Base-by-base conservation (phyloP, 495 filamentous ascomycete genomes). In the Xylaria bambusicola region DNA sequence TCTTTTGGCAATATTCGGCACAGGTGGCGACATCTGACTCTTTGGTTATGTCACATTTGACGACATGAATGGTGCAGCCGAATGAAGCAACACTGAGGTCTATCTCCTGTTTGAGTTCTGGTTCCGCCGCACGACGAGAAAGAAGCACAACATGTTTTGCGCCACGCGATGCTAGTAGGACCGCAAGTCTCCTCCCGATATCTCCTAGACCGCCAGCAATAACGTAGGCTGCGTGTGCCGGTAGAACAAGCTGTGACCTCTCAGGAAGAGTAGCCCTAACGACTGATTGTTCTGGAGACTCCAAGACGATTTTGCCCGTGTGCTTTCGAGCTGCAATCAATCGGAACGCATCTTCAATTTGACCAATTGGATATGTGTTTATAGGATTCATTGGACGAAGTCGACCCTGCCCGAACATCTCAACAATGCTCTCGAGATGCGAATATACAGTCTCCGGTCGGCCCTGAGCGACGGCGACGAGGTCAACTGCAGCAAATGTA, bases 121-220 rank as follows among this genome's bases (percentile, higher is more conserved):
- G 18, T 21, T 20, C 36, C 13, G 36, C 36, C 7, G 15, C 8
- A 9, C 49, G 31, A 40, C 82, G 71, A 12, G 77, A 80, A 10
- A 84, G 58, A n/a, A 83, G 70, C 2, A 79, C 65, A 10, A 86
- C 47, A 58, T 82, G 64, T 10, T 62, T 63, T 2, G 83, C 84
- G 8, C 82, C 82, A 15, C 72, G 68, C 2, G 68, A 54, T 21
- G 72, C 72, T 61, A 86, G 65, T 76, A 73, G 81, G 2, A 54
- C 65, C 8, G 77, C 69, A 24, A 86, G 61, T 26, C 73, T 69
- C 15, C 74, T 71, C 3, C 76, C 76, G 17, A 82, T 63, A n/a
- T 77, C 77, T 10, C 75, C 75, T 7, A 76, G 52, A 10, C 77
- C 77, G 41, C 78, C 78, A 10, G 68, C 66, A 36, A 82, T 66